phyloP scores from a whole-genome alignment of 306 rosid genomes.

The Vigna hirtella region DNA sequence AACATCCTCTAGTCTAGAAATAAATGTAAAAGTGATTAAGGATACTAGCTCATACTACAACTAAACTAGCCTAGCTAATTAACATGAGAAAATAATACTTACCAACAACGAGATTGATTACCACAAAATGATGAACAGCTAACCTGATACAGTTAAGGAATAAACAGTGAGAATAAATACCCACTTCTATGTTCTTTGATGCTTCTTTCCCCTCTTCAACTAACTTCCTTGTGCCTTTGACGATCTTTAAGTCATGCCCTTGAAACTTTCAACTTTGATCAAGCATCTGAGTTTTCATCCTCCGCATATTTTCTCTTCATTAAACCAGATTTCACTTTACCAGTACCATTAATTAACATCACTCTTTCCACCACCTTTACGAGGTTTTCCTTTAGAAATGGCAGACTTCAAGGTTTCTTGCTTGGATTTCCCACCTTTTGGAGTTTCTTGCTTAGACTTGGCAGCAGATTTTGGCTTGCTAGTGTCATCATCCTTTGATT shows the following conservation, averaged over 20 bases:
- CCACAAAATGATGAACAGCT: conserved; percentile 47
- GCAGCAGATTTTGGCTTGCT: conserved; percentile 51
- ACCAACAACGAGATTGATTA: conserved; percentile 48
- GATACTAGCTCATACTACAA: conserved; percentile 45
- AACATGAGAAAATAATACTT: conserved; percentile 48
- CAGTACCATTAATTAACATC: conserved; percentile 45
- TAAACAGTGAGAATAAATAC: conserved; percentile 12
- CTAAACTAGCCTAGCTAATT: conserved; percentile 52
- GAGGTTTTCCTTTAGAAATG: conserved; percentile 61
- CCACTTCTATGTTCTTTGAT: conserved; percentile 60
- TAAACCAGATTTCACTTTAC: conserved; percentile 56
- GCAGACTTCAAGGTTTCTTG: conserved; percentile 58
- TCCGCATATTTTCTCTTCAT: conserved; percentile 53
- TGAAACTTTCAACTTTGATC: conserved; percentile 48
- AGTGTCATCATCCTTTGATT: conserved; percentile 62
- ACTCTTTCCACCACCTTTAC: conserved; percentile 64
- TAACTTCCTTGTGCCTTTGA: conserved; percentile 59
- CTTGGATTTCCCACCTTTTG: conserved; percentile 64
- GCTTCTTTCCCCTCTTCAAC: conserved; percentile 73
- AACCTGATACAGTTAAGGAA: conserved; percentile 44
- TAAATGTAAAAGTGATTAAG: conserved; percentile 29
- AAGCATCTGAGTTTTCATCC: conserved; percentile 52
- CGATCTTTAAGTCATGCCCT: conserved; percentile 56
- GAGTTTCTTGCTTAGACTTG: conserved; percentile 63
- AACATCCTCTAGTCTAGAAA: conserved; percentile 52